A percentile compares a stretch with the other conserved stretches of the same genome.
phyloP scores from a whole-genome alignment of 2,329 filamentous ascomycete genomes.

The Fusarium sp. region DNA sequence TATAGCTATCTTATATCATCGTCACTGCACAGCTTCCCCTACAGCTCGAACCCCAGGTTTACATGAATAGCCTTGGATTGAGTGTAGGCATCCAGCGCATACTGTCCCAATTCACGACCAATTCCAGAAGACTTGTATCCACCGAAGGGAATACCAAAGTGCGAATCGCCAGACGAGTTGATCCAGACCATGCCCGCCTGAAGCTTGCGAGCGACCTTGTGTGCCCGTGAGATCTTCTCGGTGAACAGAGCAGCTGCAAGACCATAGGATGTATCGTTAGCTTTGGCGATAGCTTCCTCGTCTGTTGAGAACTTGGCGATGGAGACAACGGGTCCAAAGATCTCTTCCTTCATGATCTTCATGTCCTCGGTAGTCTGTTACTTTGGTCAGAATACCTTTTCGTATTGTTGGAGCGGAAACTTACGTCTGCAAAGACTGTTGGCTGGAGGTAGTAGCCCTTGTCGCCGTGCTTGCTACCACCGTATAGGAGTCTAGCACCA shows the following conservation, averaged over 20 bases:
- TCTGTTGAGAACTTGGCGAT: slow-evolving; percentile 41
- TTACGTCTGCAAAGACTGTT: slow-evolving; percentile 43
- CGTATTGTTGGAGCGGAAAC: not conserved
- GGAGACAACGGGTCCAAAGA: slow-evolving; percentile 44
- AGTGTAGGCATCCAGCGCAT: slow-evolving; percentile 42
- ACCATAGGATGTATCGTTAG: slow-evolving; percentile 60
- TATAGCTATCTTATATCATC: not conserved
- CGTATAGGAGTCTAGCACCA: slow-evolving; percentile 64
- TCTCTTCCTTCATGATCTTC: slow-evolving; percentile 44
- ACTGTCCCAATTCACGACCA: slow-evolving; percentile 40
- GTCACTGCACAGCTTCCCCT: not conserved
- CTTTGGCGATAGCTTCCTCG: slow-evolving; percentile 40
- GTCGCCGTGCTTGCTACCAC: slow-evolving; percentile 37
- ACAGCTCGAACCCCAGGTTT: slow-evolving; percentile 33
- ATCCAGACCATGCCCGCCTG: slow-evolving; percentile 60
- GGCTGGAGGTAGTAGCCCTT: slow-evolving; percentile 43
- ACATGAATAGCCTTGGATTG: slow-evolving; percentile 41
- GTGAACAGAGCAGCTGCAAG: slow-evolving; percentile 66
- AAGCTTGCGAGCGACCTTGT: slow-evolving; percentile 56
- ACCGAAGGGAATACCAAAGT: slow-evolving; percentile 44
- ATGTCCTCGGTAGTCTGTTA: slow-evolving; percentile 38
- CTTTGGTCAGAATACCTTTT: slow-evolving; percentile 25
- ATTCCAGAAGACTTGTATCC: slow-evolving; percentile 42
- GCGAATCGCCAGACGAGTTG: slow-evolving; percentile 44
- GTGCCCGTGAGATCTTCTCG: slow-evolving; percentile 55